phyloP scores from a whole-genome alignment of 2,329 filamentous ascomycete genomes.

The Neoarthrinium moseri region DNA sequence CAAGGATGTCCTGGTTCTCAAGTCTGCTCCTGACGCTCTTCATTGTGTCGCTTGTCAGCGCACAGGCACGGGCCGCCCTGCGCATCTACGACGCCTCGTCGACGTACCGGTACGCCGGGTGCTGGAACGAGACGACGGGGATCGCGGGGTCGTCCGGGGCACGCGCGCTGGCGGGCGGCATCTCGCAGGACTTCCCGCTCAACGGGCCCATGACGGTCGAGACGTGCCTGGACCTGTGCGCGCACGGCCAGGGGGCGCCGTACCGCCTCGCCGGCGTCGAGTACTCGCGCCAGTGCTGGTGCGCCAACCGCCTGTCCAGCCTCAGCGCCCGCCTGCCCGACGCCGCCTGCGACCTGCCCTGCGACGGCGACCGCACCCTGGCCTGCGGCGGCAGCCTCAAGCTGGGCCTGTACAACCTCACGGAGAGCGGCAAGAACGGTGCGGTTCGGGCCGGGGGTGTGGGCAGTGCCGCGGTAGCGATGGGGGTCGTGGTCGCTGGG shows the following conservation, averaged over 20 bases:
- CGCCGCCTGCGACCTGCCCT: slow-evolving; percentile 47
- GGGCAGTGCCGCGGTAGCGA: too few species aligned
- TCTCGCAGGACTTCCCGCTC: slow-evolving; percentile 34
- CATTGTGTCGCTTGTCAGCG: not conserved
- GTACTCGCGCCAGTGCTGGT: slow-evolving; percentile 60
- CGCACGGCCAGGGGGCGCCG: slow-evolving; percentile 19
- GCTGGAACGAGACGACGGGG: slow-evolving; percentile 57
- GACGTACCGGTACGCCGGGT: slow-evolving; percentile 52
- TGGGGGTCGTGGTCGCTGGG: too few species aligned
- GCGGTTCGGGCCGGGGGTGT: not conserved
- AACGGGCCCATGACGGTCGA: slow-evolving; percentile 52
- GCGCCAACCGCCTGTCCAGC: slow-evolving; percentile 46
- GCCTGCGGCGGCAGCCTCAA: slow-evolving; percentile 54
- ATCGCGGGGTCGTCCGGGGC: slow-evolving; percentile 36
- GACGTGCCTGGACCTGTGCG: slow-evolving; percentile 51
- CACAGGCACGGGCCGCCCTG: not conserved
- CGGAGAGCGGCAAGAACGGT: not conserved
- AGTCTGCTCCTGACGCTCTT: too few species aligned
- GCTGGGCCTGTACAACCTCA: slow-evolving; percentile 41
- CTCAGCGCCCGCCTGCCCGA: slow-evolving; percentile 47
- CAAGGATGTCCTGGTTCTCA: too few species aligned
- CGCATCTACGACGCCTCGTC: slow-evolving; percentile 32
- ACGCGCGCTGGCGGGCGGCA: slow-evolving; percentile 45
- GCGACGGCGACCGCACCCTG: slow-evolving; percentile 49
- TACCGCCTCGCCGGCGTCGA: slow-evolving; percentile 55